Conservation (phyloP, 179 eudicot genomes). For the Patellifolia procumbens region DNA sequence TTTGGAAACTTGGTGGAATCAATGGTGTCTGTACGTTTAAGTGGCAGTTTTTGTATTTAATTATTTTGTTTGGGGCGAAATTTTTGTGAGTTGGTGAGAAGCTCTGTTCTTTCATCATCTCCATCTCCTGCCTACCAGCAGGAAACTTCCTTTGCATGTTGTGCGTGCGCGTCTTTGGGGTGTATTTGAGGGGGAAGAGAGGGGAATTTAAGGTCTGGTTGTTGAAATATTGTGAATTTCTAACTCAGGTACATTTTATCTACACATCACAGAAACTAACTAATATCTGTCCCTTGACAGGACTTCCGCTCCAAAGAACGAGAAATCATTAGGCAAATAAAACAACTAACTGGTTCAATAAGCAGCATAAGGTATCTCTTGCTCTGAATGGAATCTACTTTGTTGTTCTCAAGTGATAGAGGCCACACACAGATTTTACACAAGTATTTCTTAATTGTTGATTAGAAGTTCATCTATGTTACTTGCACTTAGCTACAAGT, state of each 20-base stretch:
- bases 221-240: neutral
- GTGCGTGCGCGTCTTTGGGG: neutral
- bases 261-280: neutral
- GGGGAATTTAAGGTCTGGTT: neutral
- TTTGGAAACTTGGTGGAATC: neutral
- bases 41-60: neutral
- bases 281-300: constrained; percentile 37
- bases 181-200: too few relatives aligned
- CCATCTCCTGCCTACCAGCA: neutral
- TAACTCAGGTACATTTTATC: neutral
- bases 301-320: constrained; percentile 48
- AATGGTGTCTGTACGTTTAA: neutral
- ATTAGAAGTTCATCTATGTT: neutral
- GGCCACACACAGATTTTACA: neutral
- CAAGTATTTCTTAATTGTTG: neutral
- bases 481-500: too few relatives aligned
- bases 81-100: neutral
- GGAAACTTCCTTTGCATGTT: neutral
- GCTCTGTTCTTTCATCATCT: neutral
- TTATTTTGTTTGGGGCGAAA: neutral
- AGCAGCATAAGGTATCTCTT: constrained; percentile 66
- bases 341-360: constrained; percentile 53
- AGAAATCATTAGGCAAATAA: constrained; percentile 56
- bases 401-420: neutral
- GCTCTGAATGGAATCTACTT: constrained; percentile 7